A percentile compares a stretch with the other conserved stretches of the same genome.
These are phyloP conservation scores for Chaetomium globosum DNA, from an alignment of 2,329 filamentous ascomycete species.

Conservation along the genomic window DNA sequence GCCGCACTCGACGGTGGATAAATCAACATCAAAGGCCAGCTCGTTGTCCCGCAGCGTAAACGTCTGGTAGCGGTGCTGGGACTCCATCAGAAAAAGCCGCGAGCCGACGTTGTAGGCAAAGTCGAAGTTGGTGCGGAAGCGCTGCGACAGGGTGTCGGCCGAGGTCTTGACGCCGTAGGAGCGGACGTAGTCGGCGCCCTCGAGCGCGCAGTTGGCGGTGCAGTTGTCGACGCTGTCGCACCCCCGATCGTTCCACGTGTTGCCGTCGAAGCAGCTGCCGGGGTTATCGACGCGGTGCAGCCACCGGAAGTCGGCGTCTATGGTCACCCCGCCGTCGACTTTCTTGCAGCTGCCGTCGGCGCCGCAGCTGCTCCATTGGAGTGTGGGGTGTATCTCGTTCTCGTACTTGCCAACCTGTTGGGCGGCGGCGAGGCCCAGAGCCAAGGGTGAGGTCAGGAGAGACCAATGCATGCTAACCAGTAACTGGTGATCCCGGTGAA, in stretches of 20 bases:
- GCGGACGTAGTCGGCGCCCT: slow-evolving; percentile 49
- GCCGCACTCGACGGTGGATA: slow-evolving; percentile 64
- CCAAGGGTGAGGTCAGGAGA: background rate
- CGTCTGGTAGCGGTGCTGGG: slow-evolving; percentile 59
- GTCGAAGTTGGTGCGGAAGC: slow-evolving; percentile 54
- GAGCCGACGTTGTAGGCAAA: slow-evolving; percentile 49
- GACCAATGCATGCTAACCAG: background rate
- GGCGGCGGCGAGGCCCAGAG: background rate
- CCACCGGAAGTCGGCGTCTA: slow-evolving; percentile 56
- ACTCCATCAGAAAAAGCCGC: slow-evolving; percentile 62
- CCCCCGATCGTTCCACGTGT: slow-evolving; percentile 42
- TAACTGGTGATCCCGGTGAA: background rate
- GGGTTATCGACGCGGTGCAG: slow-evolving; percentile 46
- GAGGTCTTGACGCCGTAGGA: slow-evolving; percentile 53
- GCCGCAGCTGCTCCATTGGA: slow-evolving; percentile 1
- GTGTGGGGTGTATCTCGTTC: background rate
- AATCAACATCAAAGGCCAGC: slow-evolving; percentile 68
- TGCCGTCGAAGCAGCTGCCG: slow-evolving; percentile 55
- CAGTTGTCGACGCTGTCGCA: slow-evolving; percentile 48
- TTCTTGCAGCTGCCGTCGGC: background rate
- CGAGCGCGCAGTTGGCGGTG: slow-evolving; percentile 50
- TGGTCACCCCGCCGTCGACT: slow-evolving; percentile 38
- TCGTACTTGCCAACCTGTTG: background rate
- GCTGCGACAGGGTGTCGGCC: slow-evolving; percentile 52
- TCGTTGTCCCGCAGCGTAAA: slow-evolving; percentile 64